A percentile compares a stretch with the other conserved stretches of the same genome.
phyloP scores from a whole-genome alignment of 306 rosid genomes.

The Prinsepia uniflora region DNA sequence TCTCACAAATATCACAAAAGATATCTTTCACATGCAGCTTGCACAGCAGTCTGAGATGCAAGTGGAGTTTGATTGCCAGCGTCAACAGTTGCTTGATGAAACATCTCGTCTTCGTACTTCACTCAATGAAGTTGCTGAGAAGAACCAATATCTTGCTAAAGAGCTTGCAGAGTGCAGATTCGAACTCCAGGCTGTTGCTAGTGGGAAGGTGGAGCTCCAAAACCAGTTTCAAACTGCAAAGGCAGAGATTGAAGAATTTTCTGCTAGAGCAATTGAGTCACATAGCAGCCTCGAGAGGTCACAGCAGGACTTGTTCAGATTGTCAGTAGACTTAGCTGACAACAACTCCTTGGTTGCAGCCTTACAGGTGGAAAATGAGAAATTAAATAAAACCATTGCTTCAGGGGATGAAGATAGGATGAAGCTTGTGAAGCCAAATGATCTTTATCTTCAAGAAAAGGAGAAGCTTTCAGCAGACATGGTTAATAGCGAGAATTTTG shows the following conservation, averaged over 20 bases:
- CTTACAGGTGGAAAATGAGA: conserved; percentile 61
- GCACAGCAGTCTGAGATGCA: conserved; percentile 58
- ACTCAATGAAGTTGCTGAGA: conserved; percentile 42
- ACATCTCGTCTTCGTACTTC: conserved; percentile 47
- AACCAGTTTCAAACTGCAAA: conserved; percentile 40
- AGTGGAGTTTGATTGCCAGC: conserved; percentile 49
- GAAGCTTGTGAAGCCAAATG: conserved; percentile 51
- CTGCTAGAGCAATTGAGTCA: conserved; percentile 51
- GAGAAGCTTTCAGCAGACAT: conserved; percentile 58
- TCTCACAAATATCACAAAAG: conserved; percentile 52
- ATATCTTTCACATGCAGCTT: conserved; percentile 55
- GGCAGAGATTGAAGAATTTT: conserved; percentile 55
- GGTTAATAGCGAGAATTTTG: conserved; percentile 35
- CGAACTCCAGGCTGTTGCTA: conserved; percentile 50
- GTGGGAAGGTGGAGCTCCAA: conserved; percentile 52
- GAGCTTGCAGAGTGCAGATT: conserved; percentile 57
- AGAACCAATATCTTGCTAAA: conserved; percentile 56
- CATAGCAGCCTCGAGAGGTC: conserved; percentile 54
- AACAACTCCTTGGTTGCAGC: conserved; percentile 54
- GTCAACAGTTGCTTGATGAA: conserved; percentile 41
- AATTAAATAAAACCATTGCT: conserved; percentile 41
- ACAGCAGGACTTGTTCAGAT: conserved; percentile 44
- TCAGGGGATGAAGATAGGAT: conserved; percentile 44
- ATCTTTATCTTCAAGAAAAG: conserved; percentile 43
- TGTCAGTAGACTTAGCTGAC: conserved; percentile 59